Evolutionary conservation across 2,329 filamentous ascomycete genomes (phyloP).

Genomic region (Zopfia rhizophila): DNA sequence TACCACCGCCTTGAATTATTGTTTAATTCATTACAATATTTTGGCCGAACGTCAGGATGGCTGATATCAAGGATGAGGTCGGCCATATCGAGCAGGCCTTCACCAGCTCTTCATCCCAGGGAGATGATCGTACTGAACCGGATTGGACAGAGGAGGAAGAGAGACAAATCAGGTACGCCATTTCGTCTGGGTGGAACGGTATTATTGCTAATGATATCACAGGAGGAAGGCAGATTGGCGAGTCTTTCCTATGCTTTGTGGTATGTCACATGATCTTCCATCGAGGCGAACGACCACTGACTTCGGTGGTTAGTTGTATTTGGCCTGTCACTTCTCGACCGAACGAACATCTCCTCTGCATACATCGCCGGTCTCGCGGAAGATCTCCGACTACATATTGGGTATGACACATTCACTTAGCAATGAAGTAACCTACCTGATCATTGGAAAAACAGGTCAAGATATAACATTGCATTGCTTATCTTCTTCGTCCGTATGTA

Average conservation of each 20-base stretch:
- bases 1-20: too few species aligned
- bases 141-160: conserved; percentile 47
- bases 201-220: conserved; percentile 1
- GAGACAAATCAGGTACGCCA: conserved; percentile 33
- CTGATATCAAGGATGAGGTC: conserved; percentile 22
- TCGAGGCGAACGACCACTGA: too few species aligned
- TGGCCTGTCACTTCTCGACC: conserved; percentile 36
- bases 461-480: conserved; percentile 44
- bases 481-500: conserved; percentile 43
- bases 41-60: too few species aligned
- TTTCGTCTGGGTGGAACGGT: background rate
- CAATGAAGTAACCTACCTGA: background rate
- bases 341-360: conserved; percentile 35
- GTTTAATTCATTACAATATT: too few species aligned
- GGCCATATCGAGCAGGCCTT: conserved; percentile 25
- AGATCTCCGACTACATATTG: conserved; percentile 26
- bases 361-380: conserved; percentile 32
- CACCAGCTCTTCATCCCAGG: conserved; percentile 1
- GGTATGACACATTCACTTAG: conserved; percentile 1
- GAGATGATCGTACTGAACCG: conserved; percentile 20
- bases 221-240: conserved; percentile 43
- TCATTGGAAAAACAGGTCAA: conserved; percentile 14
- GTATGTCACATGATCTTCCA: too few species aligned
- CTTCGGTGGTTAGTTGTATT: too few species aligned
- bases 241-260: conserved; percentile 47